These are phyloP conservation scores for Fusarium proliferatum DNA, from an alignment of 2,329 filamentous ascomycete species.

Conservation along the genomic window DNA sequence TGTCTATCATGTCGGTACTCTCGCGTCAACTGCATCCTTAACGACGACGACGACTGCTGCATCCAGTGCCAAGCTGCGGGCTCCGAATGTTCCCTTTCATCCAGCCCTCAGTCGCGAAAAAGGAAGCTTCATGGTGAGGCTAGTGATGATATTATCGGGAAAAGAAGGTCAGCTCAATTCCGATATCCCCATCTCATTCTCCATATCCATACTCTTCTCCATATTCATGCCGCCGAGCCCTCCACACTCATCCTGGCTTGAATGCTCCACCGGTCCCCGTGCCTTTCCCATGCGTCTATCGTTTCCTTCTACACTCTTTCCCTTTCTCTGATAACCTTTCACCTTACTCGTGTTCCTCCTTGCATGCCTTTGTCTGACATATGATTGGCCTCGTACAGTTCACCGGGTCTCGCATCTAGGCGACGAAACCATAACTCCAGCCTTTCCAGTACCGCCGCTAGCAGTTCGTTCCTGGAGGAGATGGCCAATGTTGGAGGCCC, in stretches of 20 bases:
- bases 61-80: slow-evolving; percentile 82
- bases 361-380: slow-evolving; percentile 55
- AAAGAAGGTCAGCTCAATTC: slow-evolving; percentile 72
- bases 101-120: slow-evolving; percentile 82
- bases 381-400: slow-evolving; percentile 64
- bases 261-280: slow-evolving; percentile 29
- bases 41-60: slow-evolving; percentile 79
- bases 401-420: slow-evolving; percentile 63
- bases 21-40: slow-evolving; percentile 79
- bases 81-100: slow-evolving; percentile 81
- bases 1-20: slow-evolving; percentile 81
- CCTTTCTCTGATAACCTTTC: slow-evolving; percentile 33
- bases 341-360: slow-evolving; percentile 38
- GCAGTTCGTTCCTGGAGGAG: slow-evolving; percentile 73
- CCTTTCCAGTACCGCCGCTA: slow-evolving; percentile 70
- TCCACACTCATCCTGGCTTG: slow-evolving; percentile 35
- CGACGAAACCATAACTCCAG: slow-evolving; percentile 66
- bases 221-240: slow-evolving; percentile 22
- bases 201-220: slow-evolving; percentile 25
- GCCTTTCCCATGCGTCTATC: slow-evolving; percentile 37
- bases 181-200: slow-evolving; percentile 17
- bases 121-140: slow-evolving; percentile 77
- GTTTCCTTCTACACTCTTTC: slow-evolving; percentile 31
- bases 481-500: slow-evolving; percentile 77
- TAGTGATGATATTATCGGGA: slow-evolving; percentile 69